Base-by-base conservation (phyloP, 225 moss, liverwort and hornwort species). In the Neckera pumila region DNA sequence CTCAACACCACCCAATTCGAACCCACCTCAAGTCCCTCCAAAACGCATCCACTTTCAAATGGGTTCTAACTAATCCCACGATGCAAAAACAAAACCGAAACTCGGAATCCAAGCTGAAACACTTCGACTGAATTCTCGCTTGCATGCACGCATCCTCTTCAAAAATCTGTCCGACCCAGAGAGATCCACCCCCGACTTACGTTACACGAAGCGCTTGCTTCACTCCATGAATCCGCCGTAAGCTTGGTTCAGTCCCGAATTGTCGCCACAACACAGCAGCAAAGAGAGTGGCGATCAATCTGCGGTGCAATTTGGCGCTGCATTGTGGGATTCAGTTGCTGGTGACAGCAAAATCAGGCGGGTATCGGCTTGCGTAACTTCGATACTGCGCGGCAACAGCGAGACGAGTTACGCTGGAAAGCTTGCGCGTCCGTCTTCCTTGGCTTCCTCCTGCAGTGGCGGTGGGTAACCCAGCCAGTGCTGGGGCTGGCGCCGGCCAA, bases 381-480 rank as follows among this genome's bases (percentile, higher is more conserved):
- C 72, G 43, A 17, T 5, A 2, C 30, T 33, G 78, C 73, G 89
- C 79, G 74, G 85, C 81, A 83, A 64, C 42, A 58, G 45, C 72
- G 9, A 75, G 70, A 64, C 62, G 79, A 40, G 79, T 30, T 6
- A 54, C 53, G 34, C 60, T 20, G 43, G 33, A 34, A n/a, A 70
- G 69, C 47, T 47, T 13, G 18, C 40, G 74, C 33, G 26, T 38
- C 21, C 33, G 26, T 38, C 21, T 76, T 61, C 51, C 77, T 79
- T 54, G 75, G 58, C 78, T 77, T 71, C 66, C 88, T 77, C 84
- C 82, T 64, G 47, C 66, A 51, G 75, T 90, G 92, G 89, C 90
- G 90, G 88, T 90, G 87, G 85, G 80, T 61, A 43, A 43, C 69
- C 83, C 15, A 11, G 89, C 83, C 15, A 11, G 89, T 13, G 45